phyloP scores from a whole-genome alignment of 305 asterid genomes.

The Salvia sclarea region DNA sequence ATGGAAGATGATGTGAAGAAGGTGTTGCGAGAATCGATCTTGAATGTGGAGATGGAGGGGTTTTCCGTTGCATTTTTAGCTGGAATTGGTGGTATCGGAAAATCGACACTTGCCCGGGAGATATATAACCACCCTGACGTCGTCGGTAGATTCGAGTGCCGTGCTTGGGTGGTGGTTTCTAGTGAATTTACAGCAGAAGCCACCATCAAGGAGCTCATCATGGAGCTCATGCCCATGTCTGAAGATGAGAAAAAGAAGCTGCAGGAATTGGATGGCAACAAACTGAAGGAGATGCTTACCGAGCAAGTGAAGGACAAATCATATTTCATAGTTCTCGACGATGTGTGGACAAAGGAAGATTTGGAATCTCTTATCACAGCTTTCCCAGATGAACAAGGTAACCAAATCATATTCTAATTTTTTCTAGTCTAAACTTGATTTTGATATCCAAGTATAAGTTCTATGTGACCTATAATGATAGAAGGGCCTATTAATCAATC shows the following conservation, averaged over 20 bases:
- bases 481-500: too few relatives aligned
- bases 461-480: too few relatives aligned
- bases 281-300: neutral
- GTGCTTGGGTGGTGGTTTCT: constrained; percentile 7
- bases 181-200: neutral
- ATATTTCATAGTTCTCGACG: neutral
- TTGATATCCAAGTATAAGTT: too few relatives aligned
- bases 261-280: neutral
- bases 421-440: too few relatives aligned
- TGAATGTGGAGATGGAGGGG: neutral
- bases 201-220: neutral
- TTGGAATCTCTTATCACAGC: neutral
- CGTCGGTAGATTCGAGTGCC: neutral
- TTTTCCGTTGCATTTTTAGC: neutral
- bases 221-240: neutral
- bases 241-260: too few relatives aligned
- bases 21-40: neutral
- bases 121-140: constrained; percentile 25
- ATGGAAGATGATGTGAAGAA: neutral
- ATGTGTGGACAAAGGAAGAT: constrained; percentile 3
- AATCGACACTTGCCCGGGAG: constrained; percentile 39
- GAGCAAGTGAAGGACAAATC: neutral
- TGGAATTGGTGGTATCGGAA: constrained; percentile 25
- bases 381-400: neutral
- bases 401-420: too few relatives aligned